Conservation (phyloP, 768 basidiomycete genomes). For the Suillus hirtellus region DNA sequence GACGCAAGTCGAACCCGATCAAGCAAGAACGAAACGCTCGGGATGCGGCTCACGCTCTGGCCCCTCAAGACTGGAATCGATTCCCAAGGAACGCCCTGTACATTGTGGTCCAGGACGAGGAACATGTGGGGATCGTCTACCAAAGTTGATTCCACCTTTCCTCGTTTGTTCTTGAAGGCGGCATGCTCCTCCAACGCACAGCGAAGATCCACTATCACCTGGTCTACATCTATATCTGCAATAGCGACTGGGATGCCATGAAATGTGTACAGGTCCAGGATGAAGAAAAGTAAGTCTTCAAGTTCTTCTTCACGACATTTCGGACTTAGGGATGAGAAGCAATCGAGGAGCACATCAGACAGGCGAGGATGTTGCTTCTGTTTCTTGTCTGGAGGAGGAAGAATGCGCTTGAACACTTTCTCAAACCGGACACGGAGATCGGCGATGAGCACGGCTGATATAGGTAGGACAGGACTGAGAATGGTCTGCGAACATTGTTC, state of each 20-base stretch:
- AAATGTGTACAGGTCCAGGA: conserved; percentile 92
- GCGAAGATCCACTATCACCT: conserved; percentile 86
- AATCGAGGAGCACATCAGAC: conserved; percentile 76
- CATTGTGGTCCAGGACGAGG: conserved; percentile 85
- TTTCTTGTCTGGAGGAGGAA: conserved; percentile 58
- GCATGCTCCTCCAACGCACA: conserved; percentile 72
- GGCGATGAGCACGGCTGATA: conserved; percentile 46
- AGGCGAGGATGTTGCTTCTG: conserved; percentile 60
- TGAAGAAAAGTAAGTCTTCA: conserved; percentile 92
- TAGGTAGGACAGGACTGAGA: conserved; percentile 47
- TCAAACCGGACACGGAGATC: conserved; percentile 71
- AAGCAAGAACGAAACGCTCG: conserved; percentile 82
- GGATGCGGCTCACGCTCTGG: conserved; percentile 88
- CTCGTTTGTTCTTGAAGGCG: conserved; percentile 33
- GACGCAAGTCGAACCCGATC: conserved; percentile 72
- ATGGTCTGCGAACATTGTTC: conserved; percentile 51
- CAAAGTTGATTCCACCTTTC: conserved; percentile 23
- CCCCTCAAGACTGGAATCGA: conserved; percentile 85
- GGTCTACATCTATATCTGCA: conserved; percentile 89
- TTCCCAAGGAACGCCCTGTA: conserved; percentile 94
- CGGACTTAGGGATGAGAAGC: conserved; percentile 81
- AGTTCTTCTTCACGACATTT: conserved; percentile 90
- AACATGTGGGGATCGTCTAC: conserved; percentile 73
- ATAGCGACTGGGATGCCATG: conserved; percentile 86
- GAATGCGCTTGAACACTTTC: conserved; percentile 68